phyloP scores from a whole-genome alignment of 495 filamentous ascomycete species.

The Podospora comata region DNA sequence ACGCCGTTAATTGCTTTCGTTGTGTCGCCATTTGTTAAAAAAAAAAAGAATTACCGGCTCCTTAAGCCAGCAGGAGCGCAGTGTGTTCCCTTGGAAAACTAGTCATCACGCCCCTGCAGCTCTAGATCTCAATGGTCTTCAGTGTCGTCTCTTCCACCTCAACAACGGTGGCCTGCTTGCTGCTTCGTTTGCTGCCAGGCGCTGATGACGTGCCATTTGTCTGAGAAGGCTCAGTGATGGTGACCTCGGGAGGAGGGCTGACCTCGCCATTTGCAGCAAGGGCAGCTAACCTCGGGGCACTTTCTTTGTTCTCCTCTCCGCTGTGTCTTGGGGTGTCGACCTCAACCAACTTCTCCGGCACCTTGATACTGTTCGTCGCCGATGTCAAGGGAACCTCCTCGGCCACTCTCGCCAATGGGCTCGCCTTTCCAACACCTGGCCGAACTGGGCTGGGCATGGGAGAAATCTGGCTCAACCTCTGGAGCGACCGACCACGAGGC shows the following conservation, averaged over 20 bases:
- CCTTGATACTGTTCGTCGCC: slow-evolving; percentile 5
- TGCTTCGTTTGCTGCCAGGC: slow-evolving; percentile 26
- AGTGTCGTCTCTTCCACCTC: slow-evolving; percentile 45
- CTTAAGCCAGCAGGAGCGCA: not conserved
- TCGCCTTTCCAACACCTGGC: slow-evolving; percentile 49
- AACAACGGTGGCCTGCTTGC: slow-evolving; percentile 32
- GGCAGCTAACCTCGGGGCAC: slow-evolving; percentile 30
- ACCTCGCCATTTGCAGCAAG: slow-evolving; percentile 34
- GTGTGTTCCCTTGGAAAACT: not conserved
- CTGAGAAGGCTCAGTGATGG: slow-evolving; percentile 17
- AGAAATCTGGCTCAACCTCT: slow-evolving; percentile 50
- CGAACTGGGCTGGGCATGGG: slow-evolving; percentile 53
- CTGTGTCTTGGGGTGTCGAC: slow-evolving; percentile 51
- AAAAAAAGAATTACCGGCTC: no score
- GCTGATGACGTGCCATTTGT: slow-evolving; percentile 13
- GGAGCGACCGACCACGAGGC: slow-evolving; percentile 51
- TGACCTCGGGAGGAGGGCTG: slow-evolving; percentile 22
- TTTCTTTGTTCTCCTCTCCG: slow-evolving; percentile 43
- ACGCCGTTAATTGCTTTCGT: not conserved
- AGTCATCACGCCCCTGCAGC: slow-evolving; percentile 1
- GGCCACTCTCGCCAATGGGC: slow-evolving; percentile 50
- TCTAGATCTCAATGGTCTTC: slow-evolving; percentile 58
- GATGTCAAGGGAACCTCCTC: slow-evolving; percentile 41
- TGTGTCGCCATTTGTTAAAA: not conserved
- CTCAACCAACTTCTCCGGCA: slow-evolving; percentile 38